These are phyloP conservation scores for Pseudozyma tsukubaensis DNA, from an alignment of 1,284 basidiomycete species.

Conservation along the genomic window DNA sequence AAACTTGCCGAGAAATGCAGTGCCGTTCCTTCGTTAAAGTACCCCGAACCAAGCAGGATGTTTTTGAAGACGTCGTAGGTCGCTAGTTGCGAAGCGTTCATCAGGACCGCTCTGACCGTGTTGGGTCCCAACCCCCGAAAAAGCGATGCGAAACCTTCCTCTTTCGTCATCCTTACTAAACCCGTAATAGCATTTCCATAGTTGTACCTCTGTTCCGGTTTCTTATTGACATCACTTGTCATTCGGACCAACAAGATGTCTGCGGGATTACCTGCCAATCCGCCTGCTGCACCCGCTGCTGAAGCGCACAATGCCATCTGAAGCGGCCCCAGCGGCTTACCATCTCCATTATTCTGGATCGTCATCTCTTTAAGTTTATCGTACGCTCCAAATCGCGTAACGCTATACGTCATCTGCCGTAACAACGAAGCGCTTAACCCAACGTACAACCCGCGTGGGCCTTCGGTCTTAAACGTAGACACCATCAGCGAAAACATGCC, in stretches of 20 bases:
- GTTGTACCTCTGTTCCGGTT: constrained; percentile 53
- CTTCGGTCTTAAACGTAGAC: constrained; percentile 52
- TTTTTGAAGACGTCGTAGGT: constrained; percentile 73
- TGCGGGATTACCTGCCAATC: constrained; percentile 65
- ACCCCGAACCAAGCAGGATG: constrained; percentile 68
- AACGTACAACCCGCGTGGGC: constrained; percentile 60
- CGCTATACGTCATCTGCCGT: constrained; percentile 67
- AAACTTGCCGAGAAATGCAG: constrained; percentile 71
- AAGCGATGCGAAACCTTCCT: constrained; percentile 71
- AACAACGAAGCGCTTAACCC: constrained; percentile 62
- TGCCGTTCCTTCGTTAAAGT: constrained; percentile 71
- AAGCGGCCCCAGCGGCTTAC: constrained; percentile 36
- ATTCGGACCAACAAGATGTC: constrained; percentile 73
- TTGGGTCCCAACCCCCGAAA: constrained; percentile 72
- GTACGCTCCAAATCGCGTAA: constrained; percentile 65
- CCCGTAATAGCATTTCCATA: constrained; percentile 71
- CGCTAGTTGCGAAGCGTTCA: constrained; percentile 70
- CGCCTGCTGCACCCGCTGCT: constrained; percentile 62
- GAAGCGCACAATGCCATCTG: constrained; percentile 59
- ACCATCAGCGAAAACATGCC: constrained; percentile 51
- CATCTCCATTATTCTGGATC: constrained; percentile 21
- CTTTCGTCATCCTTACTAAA: constrained; percentile 70
- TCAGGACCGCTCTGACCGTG: constrained; percentile 72
- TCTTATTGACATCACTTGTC: constrained; percentile 69
- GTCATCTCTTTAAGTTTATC: constrained; percentile 59